Evolutionary conservation across 805 yeast species (phyloP).

Genomic region (Candida anglica): DNA sequence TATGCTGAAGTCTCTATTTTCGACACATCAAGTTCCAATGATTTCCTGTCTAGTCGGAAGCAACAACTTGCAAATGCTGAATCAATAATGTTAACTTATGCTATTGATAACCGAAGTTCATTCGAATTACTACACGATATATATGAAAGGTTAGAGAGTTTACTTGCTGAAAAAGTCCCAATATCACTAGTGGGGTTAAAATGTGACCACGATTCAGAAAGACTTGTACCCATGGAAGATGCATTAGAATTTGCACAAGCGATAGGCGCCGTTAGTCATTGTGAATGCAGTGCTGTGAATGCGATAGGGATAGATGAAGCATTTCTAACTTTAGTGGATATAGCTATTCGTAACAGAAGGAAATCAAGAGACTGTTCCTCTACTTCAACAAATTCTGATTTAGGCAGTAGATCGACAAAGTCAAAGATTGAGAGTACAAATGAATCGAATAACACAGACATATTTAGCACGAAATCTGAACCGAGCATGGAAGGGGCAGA

Average conservation of each 20-base stretch:
- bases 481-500: too few relatives aligned
- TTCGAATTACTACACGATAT: slow-evolving; percentile 26
- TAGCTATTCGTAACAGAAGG: background rate
- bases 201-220: slow-evolving; percentile 17
- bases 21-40: slow-evolving; percentile 23
- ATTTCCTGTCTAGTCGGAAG: slow-evolving; percentile 19
- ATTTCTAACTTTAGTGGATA: slow-evolving; percentile 22
- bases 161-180: slow-evolving; percentile 23
- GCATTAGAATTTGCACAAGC: slow-evolving; percentile 23
- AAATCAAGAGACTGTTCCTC: background rate
- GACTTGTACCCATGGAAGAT: slow-evolving; percentile 26
- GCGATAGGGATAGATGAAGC: slow-evolving; percentile 19
- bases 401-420: too few relatives aligned
- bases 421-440: too few relatives aligned
- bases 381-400: too few relatives aligned
- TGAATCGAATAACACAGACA: too few relatives aligned
- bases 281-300: slow-evolving; percentile 23
- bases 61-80: slow-evolving; percentile 26
- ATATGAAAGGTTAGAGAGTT: slow-evolving; percentile 16
- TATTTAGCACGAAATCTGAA: too few relatives aligned
- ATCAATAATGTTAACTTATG: slow-evolving; percentile 25
- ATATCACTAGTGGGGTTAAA: slow-evolving; percentile 28
- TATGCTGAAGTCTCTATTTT: slow-evolving; percentile 26
- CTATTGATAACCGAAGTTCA: slow-evolving; percentile 21
- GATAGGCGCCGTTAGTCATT: slow-evolving; percentile 22